Base-by-base conservation (phyloP, 768 basidiomycete species). In the Hygrophorus pudorinus region DNA sequence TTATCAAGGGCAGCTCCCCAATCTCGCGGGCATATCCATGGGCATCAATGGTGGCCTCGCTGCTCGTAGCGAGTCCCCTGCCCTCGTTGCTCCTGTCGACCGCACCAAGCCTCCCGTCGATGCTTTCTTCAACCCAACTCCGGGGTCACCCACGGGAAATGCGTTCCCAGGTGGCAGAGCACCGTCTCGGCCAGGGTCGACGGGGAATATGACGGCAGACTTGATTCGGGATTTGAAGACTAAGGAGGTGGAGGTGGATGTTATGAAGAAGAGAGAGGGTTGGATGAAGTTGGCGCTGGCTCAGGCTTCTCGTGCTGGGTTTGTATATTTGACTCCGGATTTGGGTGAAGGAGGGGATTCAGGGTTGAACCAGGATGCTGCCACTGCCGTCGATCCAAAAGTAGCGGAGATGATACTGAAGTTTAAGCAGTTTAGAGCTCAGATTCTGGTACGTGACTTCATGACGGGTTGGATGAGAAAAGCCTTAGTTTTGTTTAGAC, bases 351-450 rank as follows among this genome's bases (percentile, higher is more conserved):
- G 44, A 59, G 60, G 32, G 58, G 58, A n/a, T 47, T 52, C 46
- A 59, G 51, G 29, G 59, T 14, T 43, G 36, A 44, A 57, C 1
- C 56, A 53, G 32, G 65, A 67, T 29, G 73, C 73, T 20, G 73
- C 71, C 33, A 42, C 42, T 17, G 70, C 43, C n/a, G 48, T 38
- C 11, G 47, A 48, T 20, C 38, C 35, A 44, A 70, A 68, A 55
- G 66, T 81, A 46, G 69, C 76, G 2, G 86, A 91, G 51, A 72
- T 89, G 60, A 68, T 85, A 4, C 64, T 96, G 45, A 77, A 73
- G 56, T 76, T 98, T 56, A 98, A 94, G 66, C 81, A 89, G 56
- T 85, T 91, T 60, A 80, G 81, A 59, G 85, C 88, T 9, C 78
- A 79, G 50, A 72, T 93, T 41, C 87, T 92, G 79, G 92, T 91